Percentiles rank a stretch among this genome's conserved stretches.
These are phyloP conservation scores for Kazachstania kunashirensis DNA, from an alignment of 805 yeast species.

Conservation along the genomic window DNA sequence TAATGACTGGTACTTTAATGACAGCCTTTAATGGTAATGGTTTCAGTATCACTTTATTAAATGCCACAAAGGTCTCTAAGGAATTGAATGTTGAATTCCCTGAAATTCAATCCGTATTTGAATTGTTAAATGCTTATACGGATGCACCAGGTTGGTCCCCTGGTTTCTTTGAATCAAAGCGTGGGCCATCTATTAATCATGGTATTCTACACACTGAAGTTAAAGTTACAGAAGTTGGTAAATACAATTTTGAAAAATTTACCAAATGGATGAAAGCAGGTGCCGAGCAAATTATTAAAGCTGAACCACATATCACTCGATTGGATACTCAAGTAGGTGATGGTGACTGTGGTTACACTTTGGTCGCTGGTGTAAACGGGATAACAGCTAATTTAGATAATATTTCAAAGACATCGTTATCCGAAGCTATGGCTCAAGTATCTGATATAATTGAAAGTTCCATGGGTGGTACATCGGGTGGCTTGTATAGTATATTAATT, in stretches of 20 bases:
- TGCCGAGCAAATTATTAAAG: constrained; percentile 43
- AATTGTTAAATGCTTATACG: constrained; percentile 59
- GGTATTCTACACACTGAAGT: constrained; percentile 25
- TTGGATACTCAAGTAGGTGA: constrained; percentile 89
- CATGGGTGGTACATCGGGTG: constrained; percentile 99
- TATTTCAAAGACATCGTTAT: constrained; percentile 33
- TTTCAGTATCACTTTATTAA: constrained; percentile 73
- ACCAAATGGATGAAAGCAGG: constrained; percentile 36
- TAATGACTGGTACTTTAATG: constrained; percentile 68
- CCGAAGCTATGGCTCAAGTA: constrained; percentile 55
- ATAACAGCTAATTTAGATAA: constrained; percentile 44
- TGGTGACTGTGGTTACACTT: constrained; percentile 94
- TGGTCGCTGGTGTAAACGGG: constrained; percentile 73
- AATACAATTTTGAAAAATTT: constrained; percentile 28
- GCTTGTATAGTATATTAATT: constrained; percentile 75
- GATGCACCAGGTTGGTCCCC: constrained; percentile 74
- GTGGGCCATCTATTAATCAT: constrained; percentile 27
- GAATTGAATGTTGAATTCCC: constrained; percentile 26
- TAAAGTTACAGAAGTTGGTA: constrained; percentile 30
- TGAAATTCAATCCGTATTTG: constrained; percentile 34
- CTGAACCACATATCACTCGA: constrained; percentile 78
- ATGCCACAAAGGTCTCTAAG: constrained; percentile 45
- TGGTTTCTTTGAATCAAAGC: constrained; percentile 17
- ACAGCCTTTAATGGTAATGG: constrained; percentile 92
- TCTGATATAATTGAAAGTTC: constrained; percentile 77